Conservation (phyloP, 2,329 filamentous ascomycete genomes). For the Fusarium camptoceras region DNA sequence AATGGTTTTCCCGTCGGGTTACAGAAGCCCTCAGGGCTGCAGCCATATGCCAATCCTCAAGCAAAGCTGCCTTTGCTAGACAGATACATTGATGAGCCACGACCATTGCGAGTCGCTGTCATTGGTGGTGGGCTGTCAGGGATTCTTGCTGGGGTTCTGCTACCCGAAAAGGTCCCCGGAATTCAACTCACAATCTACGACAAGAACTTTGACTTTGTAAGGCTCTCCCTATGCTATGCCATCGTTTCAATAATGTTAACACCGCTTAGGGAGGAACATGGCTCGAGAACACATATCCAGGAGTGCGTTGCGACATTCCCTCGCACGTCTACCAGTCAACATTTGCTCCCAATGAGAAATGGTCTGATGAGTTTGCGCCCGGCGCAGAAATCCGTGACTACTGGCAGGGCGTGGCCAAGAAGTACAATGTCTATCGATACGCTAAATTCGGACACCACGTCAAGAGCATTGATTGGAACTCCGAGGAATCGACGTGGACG, state of each 20-base stretch:
- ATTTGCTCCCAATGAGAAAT: constrained; percentile 74
- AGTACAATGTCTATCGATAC: constrained; percentile 71
- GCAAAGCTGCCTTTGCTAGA: not conserved
- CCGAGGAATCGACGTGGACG: constrained; percentile 54
- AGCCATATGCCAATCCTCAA: not conserved
- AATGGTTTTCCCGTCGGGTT: not conserved
- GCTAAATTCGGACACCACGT: not conserved
- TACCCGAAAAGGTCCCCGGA: not conserved
- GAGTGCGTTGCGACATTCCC: constrained; percentile 73
- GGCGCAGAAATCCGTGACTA: constrained; percentile 75
- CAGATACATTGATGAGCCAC: not conserved
- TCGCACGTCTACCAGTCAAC: constrained; percentile 75
- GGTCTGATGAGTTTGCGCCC: constrained; percentile 74
- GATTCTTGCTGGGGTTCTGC: not conserved
- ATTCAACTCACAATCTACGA: not conserved
- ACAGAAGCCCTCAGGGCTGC: not conserved
- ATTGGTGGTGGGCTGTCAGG: not conserved
- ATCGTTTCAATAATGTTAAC: not conserved
- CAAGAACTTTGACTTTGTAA: not conserved
- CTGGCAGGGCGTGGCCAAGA: constrained; percentile 69
- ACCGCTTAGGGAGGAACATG: constrained; percentile 49
- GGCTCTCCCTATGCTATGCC: not conserved
- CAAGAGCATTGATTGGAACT: not conserved
- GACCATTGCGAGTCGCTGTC: not conserved
- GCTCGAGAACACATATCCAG: constrained; percentile 69